Evolutionary conservation across 495 filamentous ascomycete species (phyloP).

Genomic region (Tuber melanosporum): DNA sequence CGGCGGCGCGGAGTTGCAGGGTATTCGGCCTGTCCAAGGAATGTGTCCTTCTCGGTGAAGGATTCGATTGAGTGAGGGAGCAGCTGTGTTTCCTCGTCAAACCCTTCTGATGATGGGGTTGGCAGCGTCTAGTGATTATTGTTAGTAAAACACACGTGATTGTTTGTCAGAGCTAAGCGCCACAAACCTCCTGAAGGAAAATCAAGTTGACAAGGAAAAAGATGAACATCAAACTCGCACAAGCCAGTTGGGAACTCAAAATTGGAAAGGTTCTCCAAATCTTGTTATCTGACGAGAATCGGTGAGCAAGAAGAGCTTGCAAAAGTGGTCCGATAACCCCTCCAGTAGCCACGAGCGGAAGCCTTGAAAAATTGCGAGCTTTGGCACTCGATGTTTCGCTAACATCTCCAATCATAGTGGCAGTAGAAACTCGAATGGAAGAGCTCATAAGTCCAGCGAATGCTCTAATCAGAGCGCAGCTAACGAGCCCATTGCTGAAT

Average conservation of each 20-base stretch:
- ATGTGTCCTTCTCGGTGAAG: conserved; percentile 46
- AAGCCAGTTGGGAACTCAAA: conserved; percentile 45
- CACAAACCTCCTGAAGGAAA: conserved; percentile 46
- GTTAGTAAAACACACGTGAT: conserved; percentile 7
- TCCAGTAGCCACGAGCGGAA: conserved; percentile 46
- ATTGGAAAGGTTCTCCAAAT: conserved; percentile 46
- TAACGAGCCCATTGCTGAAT: conserved; percentile 44
- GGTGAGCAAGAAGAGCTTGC: conserved; percentile 42
- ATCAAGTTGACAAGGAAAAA: conserved; percentile 43
- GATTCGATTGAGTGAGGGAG: conserved; percentile 35
- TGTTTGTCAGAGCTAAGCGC: conserved; percentile 3
- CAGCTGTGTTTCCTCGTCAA: conserved; percentile 26
- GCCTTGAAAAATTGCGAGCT: conserved; percentile 45
- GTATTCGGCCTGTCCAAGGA: conserved; percentile 42
- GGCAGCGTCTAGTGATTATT: conserved; percentile 42
- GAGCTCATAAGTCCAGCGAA: conserved; percentile 46
- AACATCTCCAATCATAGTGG: conserved; percentile 48
- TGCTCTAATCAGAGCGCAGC: conserved; percentile 46
- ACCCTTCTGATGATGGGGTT: conserved; percentile 17
- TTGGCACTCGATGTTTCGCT: conserved; percentile 42
- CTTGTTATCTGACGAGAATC: conserved; percentile 39
- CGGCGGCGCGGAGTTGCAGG: conserved; percentile 22
- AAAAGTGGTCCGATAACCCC: conserved; percentile 46
- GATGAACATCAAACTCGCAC: conserved; percentile 44
- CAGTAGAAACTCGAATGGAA: conserved; percentile 44